A percentile compares a stretch with the other conserved stretches of the same genome.
Conservation (phyloP, 1,284 basidiomycete species). For the Uromyces viciae-fabae region DNA sequence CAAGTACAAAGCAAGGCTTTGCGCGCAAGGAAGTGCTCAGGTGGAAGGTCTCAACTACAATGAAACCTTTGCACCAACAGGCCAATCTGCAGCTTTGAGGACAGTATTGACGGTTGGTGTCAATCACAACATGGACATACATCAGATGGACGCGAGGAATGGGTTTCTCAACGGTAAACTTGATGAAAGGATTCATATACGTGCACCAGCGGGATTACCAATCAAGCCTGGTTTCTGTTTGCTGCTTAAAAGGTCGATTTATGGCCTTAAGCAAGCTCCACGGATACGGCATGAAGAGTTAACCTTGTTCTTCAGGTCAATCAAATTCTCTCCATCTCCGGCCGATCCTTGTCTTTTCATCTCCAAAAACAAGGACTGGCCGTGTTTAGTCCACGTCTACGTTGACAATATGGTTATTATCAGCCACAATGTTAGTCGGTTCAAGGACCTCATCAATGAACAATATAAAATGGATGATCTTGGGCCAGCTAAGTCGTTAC, state of each 20-base stretch:
- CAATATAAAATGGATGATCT: constrained; percentile 8
- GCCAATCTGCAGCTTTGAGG: too few relatives aligned
- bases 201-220: neutral
- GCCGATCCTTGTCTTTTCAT: neutral
- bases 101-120: too few relatives aligned
- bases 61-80: too few relatives aligned
- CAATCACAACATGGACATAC: too few relatives aligned
- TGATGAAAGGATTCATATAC: neutral
- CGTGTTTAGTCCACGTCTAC: neutral
- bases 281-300: neutral
- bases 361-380: neutral
- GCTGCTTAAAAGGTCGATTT: neutral
- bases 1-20: too few relatives aligned
- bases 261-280: neutral
- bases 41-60: too few relatives aligned
- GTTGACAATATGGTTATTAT: neutral
- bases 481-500: neutral
- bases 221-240: neutral
- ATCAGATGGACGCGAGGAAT: too few relatives aligned
- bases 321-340: neutral
- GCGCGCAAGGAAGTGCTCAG: too few relatives aligned
- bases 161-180: too few relatives aligned
- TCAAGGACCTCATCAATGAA: neutral
- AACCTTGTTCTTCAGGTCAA: neutral
- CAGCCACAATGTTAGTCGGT: neutral